Conservation (phyloP, 2,329 filamentous ascomycete genomes). For the Xylariomycetidae sp. region DNA sequence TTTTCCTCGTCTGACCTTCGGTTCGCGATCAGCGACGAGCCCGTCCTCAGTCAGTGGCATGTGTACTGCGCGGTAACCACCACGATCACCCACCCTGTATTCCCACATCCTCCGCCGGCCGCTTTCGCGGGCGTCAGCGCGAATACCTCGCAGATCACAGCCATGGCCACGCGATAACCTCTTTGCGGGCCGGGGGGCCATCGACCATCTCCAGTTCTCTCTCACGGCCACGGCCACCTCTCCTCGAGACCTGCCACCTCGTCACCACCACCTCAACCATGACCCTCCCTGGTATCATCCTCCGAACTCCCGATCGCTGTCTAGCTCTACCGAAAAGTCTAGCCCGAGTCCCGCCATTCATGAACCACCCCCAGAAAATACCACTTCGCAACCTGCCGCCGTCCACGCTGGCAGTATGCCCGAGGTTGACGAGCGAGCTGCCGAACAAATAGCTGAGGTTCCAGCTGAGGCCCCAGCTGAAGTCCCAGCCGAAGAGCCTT, state of each 20-base stretch:
- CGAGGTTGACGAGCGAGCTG: not conserved
- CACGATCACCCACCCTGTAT: constrained; percentile 26
- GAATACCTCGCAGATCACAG: constrained; percentile 31
- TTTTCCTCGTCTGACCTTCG: not conserved
- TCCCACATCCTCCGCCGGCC: constrained; percentile 24
- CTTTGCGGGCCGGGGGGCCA: constrained; percentile 32
- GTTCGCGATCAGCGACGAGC: constrained; percentile 6
- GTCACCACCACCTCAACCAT: constrained; percentile 12
- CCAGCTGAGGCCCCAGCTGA: not conserved
- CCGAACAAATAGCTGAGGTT: not conserved
- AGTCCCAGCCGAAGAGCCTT: not conserved
- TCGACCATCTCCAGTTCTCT: constrained; percentile 11
- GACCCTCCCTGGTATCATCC: constrained; percentile 17
- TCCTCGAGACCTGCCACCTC: constrained; percentile 23
- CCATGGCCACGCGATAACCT: constrained; percentile 37
- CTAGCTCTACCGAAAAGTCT: constrained; percentile 2
- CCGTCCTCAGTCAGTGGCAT: constrained; percentile 15
- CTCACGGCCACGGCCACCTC: constrained; percentile 16
- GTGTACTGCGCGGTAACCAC: constrained; percentile 13
- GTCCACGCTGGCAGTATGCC: no score
- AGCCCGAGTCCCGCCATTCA: constrained; percentile 8
- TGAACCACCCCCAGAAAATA: no score
- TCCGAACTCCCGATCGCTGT: constrained; percentile 1
- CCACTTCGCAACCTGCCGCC: no score
- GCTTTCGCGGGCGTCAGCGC: constrained; percentile 38